Percentiles rank a stretch among this genome's conserved stretches.
These are phyloP conservation scores for Sanguinoderma infundibulare DNA, from an alignment of 1,284 basidiomycete species.

Conservation along the genomic window DNA sequence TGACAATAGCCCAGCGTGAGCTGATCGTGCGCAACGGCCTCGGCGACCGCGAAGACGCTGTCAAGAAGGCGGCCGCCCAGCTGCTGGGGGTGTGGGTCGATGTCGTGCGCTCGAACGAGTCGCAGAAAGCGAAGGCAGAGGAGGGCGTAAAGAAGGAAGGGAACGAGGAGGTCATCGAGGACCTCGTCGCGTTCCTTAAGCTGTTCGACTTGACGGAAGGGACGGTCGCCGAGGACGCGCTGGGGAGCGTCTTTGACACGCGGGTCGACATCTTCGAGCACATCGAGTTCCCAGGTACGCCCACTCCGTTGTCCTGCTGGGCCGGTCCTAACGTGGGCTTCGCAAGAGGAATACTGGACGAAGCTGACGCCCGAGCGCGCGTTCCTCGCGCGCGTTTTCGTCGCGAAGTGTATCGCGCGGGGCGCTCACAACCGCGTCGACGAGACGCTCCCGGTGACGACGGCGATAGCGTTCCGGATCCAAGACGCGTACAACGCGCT, in stretches of 20 bases:
- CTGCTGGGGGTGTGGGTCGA: slow-evolving; percentile 84
- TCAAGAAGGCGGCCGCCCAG: slow-evolving; percentile 79
- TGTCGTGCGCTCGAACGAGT: slow-evolving; percentile 37
- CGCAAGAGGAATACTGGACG: slow-evolving; percentile 79
- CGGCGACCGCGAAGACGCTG: slow-evolving; percentile 86
- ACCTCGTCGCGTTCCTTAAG: slow-evolving; percentile 57
- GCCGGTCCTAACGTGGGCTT: neutral
- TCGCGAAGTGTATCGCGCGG: slow-evolving; percentile 74
- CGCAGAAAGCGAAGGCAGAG: slow-evolving; percentile 54
- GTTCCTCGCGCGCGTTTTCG: slow-evolving; percentile 85
- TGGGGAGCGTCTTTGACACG: slow-evolving; percentile 67
- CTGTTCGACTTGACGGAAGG: slow-evolving; percentile 68
- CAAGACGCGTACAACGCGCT: slow-evolving; percentile 82
- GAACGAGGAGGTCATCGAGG: slow-evolving; percentile 30
- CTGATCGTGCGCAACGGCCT: slow-evolving; percentile 82
- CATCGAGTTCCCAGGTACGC: slow-evolving; percentile 76
- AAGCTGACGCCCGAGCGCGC: slow-evolving; percentile 81
- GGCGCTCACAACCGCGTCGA: slow-evolving; percentile 78
- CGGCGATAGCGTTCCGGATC: slow-evolving; percentile 85
- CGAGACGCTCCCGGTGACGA: slow-evolving; percentile 84
- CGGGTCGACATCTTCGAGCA: slow-evolving; percentile 64
- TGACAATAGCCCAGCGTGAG: slow-evolving; percentile 81
- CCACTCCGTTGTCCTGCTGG: neutral
- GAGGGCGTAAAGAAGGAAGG: slow-evolving; percentile 25
- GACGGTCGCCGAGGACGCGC: slow-evolving; percentile 68